A percentile compares a stretch with the other conserved stretches of the same genome.
Evolutionary conservation across 2,329 filamentous ascomycete species (phyloP).

Genomic region (Xylariomycetidae sp.): DNA sequence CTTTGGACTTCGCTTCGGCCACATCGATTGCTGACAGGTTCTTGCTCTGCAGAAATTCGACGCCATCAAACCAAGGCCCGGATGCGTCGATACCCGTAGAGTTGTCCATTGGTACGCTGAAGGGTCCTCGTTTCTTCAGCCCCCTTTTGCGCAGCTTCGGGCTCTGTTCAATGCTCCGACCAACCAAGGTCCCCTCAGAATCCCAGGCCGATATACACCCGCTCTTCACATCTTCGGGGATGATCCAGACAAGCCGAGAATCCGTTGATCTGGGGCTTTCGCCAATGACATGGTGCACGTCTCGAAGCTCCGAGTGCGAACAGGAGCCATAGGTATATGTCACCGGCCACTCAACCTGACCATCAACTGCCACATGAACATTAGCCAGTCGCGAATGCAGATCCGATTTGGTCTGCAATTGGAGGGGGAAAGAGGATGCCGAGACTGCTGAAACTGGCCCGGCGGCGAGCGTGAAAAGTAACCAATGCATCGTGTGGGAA

Average conservation of each 20-base stretch:
- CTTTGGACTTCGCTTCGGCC: conserved; percentile 49
- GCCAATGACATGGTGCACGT: conserved; percentile 25
- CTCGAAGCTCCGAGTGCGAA: conserved; percentile 7
- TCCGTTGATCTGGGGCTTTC: conserved; percentile 13
- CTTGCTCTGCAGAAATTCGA: conserved; percentile 52
- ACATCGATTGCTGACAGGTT: conserved; percentile 49
- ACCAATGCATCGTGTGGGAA: neutral
- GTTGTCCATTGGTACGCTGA: conserved; percentile 43
- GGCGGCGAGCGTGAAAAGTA: neutral
- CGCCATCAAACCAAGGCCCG: conserved; percentile 64
- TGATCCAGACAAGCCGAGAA: conserved; percentile 29
- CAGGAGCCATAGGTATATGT: conserved; percentile 31
- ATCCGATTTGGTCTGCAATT: conserved; percentile 30
- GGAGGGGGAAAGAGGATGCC: conserved; percentile 21
- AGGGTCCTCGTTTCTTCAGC: conserved; percentile 18
- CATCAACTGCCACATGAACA: conserved; percentile 23
- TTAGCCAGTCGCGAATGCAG: conserved; percentile 30
- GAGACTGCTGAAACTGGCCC: conserved; percentile 2
- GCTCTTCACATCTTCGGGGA: conserved; percentile 24
- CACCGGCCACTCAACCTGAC: conserved; percentile 20
- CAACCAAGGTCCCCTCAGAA: conserved; percentile 24
- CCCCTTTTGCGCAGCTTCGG: conserved; percentile 23
- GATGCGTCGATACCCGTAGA: conserved; percentile 40
- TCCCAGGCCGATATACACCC: conserved; percentile 39
- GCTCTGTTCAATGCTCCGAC: conserved; percentile 30